Evolutionary conservation across 176 grass and related monocot genomes (phyloP).

Genomic region (Aegilops speltoides): DNA sequence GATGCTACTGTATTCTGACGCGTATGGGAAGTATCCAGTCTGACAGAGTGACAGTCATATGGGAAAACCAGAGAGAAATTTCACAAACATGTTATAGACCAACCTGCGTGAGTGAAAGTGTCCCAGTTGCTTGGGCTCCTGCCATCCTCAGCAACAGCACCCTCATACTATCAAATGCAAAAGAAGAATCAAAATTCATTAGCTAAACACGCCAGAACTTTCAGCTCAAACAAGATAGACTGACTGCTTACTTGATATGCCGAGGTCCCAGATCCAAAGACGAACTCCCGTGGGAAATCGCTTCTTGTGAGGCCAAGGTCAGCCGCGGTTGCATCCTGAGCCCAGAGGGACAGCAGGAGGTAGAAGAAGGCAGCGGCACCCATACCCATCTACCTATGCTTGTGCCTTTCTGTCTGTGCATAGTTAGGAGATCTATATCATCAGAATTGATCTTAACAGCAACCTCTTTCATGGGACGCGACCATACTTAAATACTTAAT

Average conservation of each 20-base stretch:
- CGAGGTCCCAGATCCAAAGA: conserved; percentile 42
- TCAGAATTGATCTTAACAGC: background rate
- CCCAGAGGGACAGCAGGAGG: background rate
- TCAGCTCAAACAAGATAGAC: too few relatives aligned
- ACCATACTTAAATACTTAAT: background rate
- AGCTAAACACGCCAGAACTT: background rate
- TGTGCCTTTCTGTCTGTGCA: background rate
- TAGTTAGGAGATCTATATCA: background rate
- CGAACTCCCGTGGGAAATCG: conserved; percentile 43
- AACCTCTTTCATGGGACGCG: background rate
- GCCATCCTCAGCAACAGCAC: conserved; percentile 47
- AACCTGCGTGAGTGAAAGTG: conserved; percentile 39
- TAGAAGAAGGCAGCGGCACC: background rate
- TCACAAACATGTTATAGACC: background rate
- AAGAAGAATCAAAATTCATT: background rate
- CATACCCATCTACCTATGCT: background rate
- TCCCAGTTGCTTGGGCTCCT: conserved; percentile 44
- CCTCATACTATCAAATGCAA: conserved; percentile 28
- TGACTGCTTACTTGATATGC: conserved; percentile 24
- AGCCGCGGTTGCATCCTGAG: background rate
- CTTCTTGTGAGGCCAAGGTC: conserved; percentile 23
- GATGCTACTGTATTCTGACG: too few relatives aligned
- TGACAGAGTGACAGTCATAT: too few relatives aligned
- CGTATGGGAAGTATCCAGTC: too few relatives aligned
- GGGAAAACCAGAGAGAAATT: background rate